Evolutionary conservation across 345 rosid species (phyloP), one percentile per base, ranked within the genome.

Genomic region (Leavenworthia alabamica): DNA sequence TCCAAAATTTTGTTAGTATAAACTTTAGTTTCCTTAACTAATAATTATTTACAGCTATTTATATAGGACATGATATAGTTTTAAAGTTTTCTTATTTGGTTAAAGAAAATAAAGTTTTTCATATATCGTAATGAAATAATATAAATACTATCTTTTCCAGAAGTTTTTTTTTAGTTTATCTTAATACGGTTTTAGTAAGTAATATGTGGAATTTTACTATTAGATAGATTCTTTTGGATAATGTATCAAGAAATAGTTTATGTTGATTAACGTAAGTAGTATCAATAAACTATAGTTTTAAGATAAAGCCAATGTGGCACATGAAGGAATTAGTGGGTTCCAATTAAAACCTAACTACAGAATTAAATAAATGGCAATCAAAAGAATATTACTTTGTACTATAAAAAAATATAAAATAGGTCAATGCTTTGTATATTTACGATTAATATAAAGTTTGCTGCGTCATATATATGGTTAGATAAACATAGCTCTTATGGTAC

Each of bases 241-340:
- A 47, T 22, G 37, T 14, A 26, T 26, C 9, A 4, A 61, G 0
- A 14, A 14, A 48, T 36, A 7, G 5, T 24, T 27, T 19, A 62
- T 39, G 28, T 48, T 49, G 12, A 63, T 48, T 39, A 16, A 63
- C 41, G 8, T 17, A 27, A 16, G 19, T 48, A 49, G 36, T 62
- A 17, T 10, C 13, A 37, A 39, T 11, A 26, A 26, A 62, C 15
- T 37, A 62, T 8, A 6, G 11, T 62, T n/a, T 39, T 16, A 27
- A 62, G 15, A 64, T 52, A 23, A 44, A 64, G 15, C 35, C 2
- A 11, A 56, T 46, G 39, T 36, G 63, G 47, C 62, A 23, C 4
- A 2, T 4, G 7, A 11, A 15, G 4, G 41, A 14, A 58, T 57
- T 37, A 67, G 72, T 67, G 72, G 72, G 64, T 57, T 57, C 72